Evolutionary conservation across 495 filamentous ascomycete genomes (phyloP), one percentile per base, ranked within the genome.

Genomic region (Corynascus novoguineensis): DNA sequence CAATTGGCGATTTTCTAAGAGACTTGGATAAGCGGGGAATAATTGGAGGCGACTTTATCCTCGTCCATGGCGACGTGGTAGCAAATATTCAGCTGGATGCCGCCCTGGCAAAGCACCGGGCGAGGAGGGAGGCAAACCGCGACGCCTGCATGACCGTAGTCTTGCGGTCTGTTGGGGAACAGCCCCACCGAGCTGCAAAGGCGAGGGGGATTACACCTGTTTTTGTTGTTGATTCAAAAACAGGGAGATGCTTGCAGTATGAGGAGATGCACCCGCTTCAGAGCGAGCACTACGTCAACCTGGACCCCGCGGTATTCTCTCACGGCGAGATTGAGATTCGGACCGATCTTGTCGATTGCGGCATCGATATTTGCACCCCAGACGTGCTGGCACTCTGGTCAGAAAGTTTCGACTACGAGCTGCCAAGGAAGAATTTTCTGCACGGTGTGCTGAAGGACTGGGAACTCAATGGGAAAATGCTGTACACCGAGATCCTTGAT

Each of bases 91-190:
- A 86, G 9, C 85, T 99, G 22, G 89, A 91, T 60, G 78, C 74
- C 42, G 87, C 86, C n/a, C 73, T 99, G 45, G 78, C 83, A 5
- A 82, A 80, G 35, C 93, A 99, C 69, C 83, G 88, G 51, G 83
- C 85, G 46, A 86, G 93, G 31, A 85, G 93, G 40, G 83, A 84
- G 67, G 81, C 82, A 49, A 88, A 95, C 72, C 92, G 93, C 66
- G 91, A 96, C 68, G 90, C 92, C 14, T 97, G 96, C 73, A 99
- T 99, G 95, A 99, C 93, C 24, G 90, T 97, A 84, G 78, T 99
- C 22, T 73, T 97, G 50, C 81, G 88, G 46, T 83, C 90, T 71
- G 88, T 84, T 3, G 89, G 89, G n/a, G 72, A 76, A 2, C 75
- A 73, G 21, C 60, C 68, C 27, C 89, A 96, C 70, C 77, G 87